Evolutionary conservation across 1,139 yeast species (phyloP).

Genomic region (Candida labiduridarum): DNA sequence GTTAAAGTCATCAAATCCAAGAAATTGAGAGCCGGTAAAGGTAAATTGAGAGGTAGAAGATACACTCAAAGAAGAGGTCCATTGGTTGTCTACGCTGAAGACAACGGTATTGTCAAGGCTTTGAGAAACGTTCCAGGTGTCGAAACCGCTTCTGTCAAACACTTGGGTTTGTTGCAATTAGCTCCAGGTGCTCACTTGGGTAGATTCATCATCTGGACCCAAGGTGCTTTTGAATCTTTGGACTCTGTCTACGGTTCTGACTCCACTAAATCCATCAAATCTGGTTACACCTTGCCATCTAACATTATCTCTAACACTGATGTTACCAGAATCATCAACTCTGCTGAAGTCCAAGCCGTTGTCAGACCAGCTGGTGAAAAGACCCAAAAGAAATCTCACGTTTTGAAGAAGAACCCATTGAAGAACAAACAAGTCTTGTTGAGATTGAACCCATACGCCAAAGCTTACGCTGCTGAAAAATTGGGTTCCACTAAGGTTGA

Average conservation of each 20-base stretch:
- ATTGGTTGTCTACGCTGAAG: slow-evolving; percentile 96
- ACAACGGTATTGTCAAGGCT: slow-evolving; percentile 97
- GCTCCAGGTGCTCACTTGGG: slow-evolving; percentile 99
- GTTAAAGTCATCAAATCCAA: slow-evolving; percentile 97
- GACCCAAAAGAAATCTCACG: slow-evolving; percentile 91
- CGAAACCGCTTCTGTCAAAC: slow-evolving; percentile 90
- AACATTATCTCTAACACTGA: slow-evolving; percentile 96
- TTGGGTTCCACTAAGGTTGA: slow-evolving; percentile 83
- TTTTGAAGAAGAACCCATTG: slow-evolving; percentile 99
- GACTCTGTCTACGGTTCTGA: slow-evolving; percentile 98
- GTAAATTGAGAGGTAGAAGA: slow-evolving; percentile 99
- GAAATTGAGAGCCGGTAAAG: slow-evolving; percentile 99
- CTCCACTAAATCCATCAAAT: slow-evolving; percentile 79
- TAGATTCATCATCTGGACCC: slow-evolving; percentile 99
- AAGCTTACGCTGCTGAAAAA: slow-evolving; percentile 92
- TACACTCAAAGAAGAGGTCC: slow-evolving; percentile 99
- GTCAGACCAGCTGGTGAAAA: slow-evolving; percentile 97
- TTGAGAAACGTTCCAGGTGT: slow-evolving; percentile 99
- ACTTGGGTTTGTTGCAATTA: slow-evolving; percentile 95
- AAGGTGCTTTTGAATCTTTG: slow-evolving; percentile 94
- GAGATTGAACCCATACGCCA: slow-evolving; percentile 99
- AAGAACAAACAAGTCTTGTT: slow-evolving; percentile 98
- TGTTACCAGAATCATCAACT: slow-evolving; percentile 96
- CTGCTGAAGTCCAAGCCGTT: slow-evolving; percentile 97
- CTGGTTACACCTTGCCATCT: slow-evolving; percentile 89